Conservation (phyloP, 257 asterid species). For the Handroanthus guayacan region DNA sequence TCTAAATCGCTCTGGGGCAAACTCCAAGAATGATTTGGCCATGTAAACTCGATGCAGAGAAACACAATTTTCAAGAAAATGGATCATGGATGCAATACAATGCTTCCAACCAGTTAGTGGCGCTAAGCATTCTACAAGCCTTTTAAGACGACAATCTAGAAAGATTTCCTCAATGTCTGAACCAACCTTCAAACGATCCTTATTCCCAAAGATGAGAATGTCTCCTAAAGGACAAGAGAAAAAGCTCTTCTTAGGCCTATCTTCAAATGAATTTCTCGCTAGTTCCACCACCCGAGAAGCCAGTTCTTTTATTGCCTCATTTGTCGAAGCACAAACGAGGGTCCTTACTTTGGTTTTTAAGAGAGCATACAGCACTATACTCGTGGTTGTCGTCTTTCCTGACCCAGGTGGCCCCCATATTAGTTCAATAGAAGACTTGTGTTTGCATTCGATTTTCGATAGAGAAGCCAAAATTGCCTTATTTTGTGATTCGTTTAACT, state of each 20-base stretch:
- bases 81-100: conserved; percentile 38
- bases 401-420: conserved; percentile 80
- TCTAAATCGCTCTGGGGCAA: too few species aligned
- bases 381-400: conserved; percentile 60
- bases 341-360: conserved; percentile 51
- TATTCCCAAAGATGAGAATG: conserved; percentile 53
- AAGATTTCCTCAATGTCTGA: conserved; percentile 46
- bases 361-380: conserved; percentile 48
- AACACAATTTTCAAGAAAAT: conserved; percentile 51
- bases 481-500: conserved; percentile 53
- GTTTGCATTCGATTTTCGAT: conserved; percentile 27
- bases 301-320: conserved; percentile 58
- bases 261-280: conserved; percentile 33
- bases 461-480: conserved; percentile 50
- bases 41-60: conserved; percentile 41
- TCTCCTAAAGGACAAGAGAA: conserved; percentile 45
- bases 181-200: conserved; percentile 45
- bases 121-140: conserved; percentile 38
- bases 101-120: conserved; percentile 51
- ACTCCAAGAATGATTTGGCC: too few species aligned
- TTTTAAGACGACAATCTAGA: conserved; percentile 50
- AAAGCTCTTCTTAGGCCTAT: background rate
- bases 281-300: conserved; percentile 51
- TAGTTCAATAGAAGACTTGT: conserved; percentile 44
- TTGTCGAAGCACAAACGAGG: conserved; percentile 68